These are phyloP conservation scores for Backusella tuberculispora DNA, from an alignment of 192 early-diverging fungal species.

Conservation along the genomic window DNA sequence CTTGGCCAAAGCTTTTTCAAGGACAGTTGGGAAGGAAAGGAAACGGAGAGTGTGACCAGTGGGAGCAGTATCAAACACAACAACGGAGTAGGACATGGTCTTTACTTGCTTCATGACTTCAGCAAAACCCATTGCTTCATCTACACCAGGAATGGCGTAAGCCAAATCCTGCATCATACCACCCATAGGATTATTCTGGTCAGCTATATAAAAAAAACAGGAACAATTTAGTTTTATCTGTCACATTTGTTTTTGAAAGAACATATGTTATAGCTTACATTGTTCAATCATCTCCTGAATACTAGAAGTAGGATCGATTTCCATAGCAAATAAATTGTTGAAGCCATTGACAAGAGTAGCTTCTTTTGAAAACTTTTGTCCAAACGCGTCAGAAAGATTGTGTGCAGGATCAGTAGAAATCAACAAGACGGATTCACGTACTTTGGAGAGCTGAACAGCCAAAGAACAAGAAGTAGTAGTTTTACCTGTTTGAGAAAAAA, in stretches of 20 bases:
- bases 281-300: conserved; percentile 99
- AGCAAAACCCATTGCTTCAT: conserved; percentile 99
- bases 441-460: conserved; percentile 90
- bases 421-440: conserved; percentile 90
- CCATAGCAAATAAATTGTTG: conserved; percentile 97
- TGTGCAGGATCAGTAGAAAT: conserved; percentile 99
- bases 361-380: conserved; percentile 98
- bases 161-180: conserved; percentile 96
- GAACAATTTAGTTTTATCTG: neutral
- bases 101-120: conserved; percentile 99
- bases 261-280: conserved; percentile 50
- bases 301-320: conserved; percentile 98
- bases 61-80: conserved; percentile 99
- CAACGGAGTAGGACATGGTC: conserved; percentile 97
- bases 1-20: conserved; percentile 98
- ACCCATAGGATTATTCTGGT: conserved; percentile 78
- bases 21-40: conserved; percentile 94
- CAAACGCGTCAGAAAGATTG: conserved; percentile 98
- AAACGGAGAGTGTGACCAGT: conserved; percentile 99
- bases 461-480: conserved; percentile 84
- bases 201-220: conserved; percentile 45
- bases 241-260: neutral
- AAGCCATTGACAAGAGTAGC: conserved; percentile 95
- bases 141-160: conserved; percentile 99
- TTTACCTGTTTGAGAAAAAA: conserved; percentile 52